Percentiles rank a stretch among this genome's conserved stretches.
Conservation (phyloP, 2,329 filamentous ascomycete genomes). For the Calonectria pauciramosa region DNA sequence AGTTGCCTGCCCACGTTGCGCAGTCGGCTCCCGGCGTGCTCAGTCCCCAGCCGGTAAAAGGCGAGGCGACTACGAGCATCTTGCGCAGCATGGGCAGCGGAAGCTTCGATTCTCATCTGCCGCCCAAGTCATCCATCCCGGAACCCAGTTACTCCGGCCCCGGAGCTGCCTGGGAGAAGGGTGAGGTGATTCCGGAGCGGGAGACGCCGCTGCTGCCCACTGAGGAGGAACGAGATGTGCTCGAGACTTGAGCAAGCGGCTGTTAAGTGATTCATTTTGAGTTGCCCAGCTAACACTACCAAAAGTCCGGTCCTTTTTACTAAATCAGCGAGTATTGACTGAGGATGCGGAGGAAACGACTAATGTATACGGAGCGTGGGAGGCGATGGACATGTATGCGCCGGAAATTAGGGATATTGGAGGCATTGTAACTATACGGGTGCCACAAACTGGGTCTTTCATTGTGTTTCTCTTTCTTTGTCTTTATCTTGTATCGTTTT, state of each 20-base stretch:
- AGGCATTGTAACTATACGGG: conserved; percentile 10
- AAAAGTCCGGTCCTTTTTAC: conserved; percentile 23
- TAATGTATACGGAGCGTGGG: conserved; percentile 37
- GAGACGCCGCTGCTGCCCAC: conserved; percentile 56
- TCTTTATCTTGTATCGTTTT: neutral
- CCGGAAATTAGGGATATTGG: conserved; percentile 30
- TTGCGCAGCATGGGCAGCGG: conserved; percentile 49
- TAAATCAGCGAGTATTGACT: neutral
- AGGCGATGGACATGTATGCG: conserved; percentile 25
- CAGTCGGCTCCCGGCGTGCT: conserved; percentile 48
- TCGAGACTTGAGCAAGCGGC: conserved; percentile 51
- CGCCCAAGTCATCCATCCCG: conserved; percentile 48
- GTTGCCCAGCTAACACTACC: conserved; percentile 20
- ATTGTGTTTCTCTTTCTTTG: conserved; percentile 18
- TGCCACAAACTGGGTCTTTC: conserved; percentile 15
- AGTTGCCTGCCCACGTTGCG: conserved; percentile 45
- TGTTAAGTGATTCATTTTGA: conserved; percentile 26
- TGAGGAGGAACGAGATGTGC: conserved; percentile 57
- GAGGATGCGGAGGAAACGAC: conserved; percentile 33
- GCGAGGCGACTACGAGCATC: conserved; percentile 51
- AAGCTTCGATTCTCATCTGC: conserved; percentile 29
- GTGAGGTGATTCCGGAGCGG: conserved; percentile 54
- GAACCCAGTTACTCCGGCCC: conserved; percentile 65
- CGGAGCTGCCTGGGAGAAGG: conserved; percentile 65
- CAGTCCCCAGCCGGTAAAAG: conserved; percentile 60